Base-by-base conservation (phyloP, 2,329 filamentous ascomycete species). In the Talaromyces islandicus region DNA sequence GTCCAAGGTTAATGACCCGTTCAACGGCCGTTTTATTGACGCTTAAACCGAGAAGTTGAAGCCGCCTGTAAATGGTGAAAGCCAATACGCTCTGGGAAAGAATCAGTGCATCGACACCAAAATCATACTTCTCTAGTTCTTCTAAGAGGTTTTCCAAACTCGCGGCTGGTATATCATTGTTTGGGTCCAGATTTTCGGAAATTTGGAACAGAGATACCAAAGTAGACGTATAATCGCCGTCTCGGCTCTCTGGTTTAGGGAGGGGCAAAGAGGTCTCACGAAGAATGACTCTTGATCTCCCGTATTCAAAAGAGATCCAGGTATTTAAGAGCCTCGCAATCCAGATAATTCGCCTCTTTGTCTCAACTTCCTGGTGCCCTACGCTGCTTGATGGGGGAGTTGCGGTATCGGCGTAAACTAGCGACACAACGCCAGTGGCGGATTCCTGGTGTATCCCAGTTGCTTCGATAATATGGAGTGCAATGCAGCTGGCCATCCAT, bases 401-500 rank as follows among this genome's bases (percentile, higher is more conserved):
- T 5, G 55, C 58, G 4, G 60, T 64, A 30, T 61, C 62, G 1
- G 61, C 58, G 55, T 64, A 62, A n/a, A 63, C 58, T 30, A 61
- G 32, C 17, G 60, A 59, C 10, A 57, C 41, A 5, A 27, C 14
- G 57, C 51, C 56, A 57, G 43, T 30, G 38, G 52, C 14, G 57
- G 56, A 52, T 51, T 64, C 62, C 21, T 61, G 62, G 10, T 64
- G 62, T 35, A 60, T 56, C 0, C 30, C 60, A n/a, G 46, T 57
- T 30, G 60, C 57, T 35, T 64, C 61, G 19, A 60, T 57, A 29
- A 58, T 55, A 59, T 62, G 55, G 81, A 86, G 83, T 21, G 83
- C 69, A 1, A 78, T 80, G 61, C 80, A 84, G 63, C 80, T 84
- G 0, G 83, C 81, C 71, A 85, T 81, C 83, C 57, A 59, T 48